Conservation (phyloP, 2,329 filamentous ascomycete species). For the Amauroascus niger region DNA sequence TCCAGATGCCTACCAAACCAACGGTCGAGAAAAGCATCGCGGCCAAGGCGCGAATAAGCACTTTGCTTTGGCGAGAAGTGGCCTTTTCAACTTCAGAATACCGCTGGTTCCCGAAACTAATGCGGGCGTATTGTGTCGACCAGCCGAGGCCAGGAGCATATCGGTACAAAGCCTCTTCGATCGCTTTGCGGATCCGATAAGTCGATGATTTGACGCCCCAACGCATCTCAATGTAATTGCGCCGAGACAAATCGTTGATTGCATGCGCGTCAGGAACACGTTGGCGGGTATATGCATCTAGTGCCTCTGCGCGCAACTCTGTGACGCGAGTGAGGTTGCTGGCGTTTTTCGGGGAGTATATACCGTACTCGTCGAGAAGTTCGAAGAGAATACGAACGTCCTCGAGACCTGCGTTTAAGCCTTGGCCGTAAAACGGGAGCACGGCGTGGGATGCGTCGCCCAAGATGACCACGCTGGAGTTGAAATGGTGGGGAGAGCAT, state of each 20-base stretch:
- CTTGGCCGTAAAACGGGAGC: constrained; percentile 97
- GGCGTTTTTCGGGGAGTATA: constrained; percentile 40
- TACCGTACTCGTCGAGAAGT: constrained; percentile 60
- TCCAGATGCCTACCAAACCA: constrained; percentile 23
- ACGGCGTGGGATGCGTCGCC: constrained; percentile 96
- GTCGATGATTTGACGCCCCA: constrained; percentile 66
- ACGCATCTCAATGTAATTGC: constrained; percentile 93
- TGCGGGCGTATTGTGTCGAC: constrained; percentile 82
- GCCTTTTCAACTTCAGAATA: constrained; percentile 72
- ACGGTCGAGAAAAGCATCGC: constrained; percentile 25
- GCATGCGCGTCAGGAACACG: constrained; percentile 71
- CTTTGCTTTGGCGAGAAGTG: constrained; percentile 58
- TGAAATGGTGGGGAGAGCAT: constrained; percentile 77
- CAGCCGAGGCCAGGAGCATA: constrained; percentile 71
- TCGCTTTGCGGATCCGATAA: constrained; percentile 70
- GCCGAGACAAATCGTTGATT: constrained; percentile 83
- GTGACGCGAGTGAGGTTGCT: constrained; percentile 27
- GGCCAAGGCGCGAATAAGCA: constrained; percentile 41
- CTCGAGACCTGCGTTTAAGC: constrained; percentile 93
- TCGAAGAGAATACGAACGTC: constrained; percentile 84
- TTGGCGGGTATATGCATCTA: constrained; percentile 64
- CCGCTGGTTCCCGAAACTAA: constrained; percentile 87
- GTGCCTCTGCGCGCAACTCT: constrained; percentile 38
- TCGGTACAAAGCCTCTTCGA: constrained; percentile 75
- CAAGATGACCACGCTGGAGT: constrained; percentile 66